Evolutionary conservation across 1,139 yeast species (phyloP).

Genomic region (Yamadazyma dushanensis): DNA sequence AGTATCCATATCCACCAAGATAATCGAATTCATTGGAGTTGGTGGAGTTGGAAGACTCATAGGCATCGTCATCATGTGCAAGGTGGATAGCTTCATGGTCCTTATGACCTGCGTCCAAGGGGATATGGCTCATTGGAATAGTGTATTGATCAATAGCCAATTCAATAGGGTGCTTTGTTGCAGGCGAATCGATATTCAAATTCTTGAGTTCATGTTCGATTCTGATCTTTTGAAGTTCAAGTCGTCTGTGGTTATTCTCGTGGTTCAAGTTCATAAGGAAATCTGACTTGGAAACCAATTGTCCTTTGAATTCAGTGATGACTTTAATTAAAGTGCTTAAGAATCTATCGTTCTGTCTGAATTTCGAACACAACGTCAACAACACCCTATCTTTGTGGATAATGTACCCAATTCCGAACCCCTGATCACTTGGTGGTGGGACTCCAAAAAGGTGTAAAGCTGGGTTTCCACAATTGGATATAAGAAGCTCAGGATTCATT

Average conservation of each 20-base stretch:
- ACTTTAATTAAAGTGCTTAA: slow-evolving; percentile 64
- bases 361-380: slow-evolving; percentile 70
- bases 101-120: slow-evolving; percentile 5
- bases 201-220: slow-evolving; percentile 38
- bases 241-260: slow-evolving; percentile 35
- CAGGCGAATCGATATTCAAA: slow-evolving; percentile 28
- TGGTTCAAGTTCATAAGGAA: slow-evolving; percentile 30
- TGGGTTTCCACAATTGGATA: slow-evolving; percentile 74
- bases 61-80: slow-evolving; percentile 1
- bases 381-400: slow-evolving; percentile 60
- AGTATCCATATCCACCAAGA: slow-evolving; percentile 74
- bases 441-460: slow-evolving; percentile 73
- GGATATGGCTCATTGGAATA: slow-evolving; percentile 19
- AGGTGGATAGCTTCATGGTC: slow-evolving; percentile 2
- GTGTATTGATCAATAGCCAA: slow-evolving; percentile 24
- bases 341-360: slow-evolving; percentile 70
- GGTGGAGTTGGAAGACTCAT: slow-evolving; percentile 11
- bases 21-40: slow-evolving; percentile 29
- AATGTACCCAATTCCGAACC: slow-evolving; percentile 77
- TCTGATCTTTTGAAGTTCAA: slow-evolving; percentile 36
- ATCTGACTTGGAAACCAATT: slow-evolving; percentile 43
- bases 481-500: slow-evolving; percentile 42
- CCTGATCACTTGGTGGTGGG: slow-evolving; percentile 73
- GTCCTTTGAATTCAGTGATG: slow-evolving; percentile 49
- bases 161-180: slow-evolving; percentile 39